These are phyloP conservation scores for Ceratocystis harringtonii DNA, from an alignment of 2,329 filamentous ascomycete genomes.

Conservation along the genomic window DNA sequence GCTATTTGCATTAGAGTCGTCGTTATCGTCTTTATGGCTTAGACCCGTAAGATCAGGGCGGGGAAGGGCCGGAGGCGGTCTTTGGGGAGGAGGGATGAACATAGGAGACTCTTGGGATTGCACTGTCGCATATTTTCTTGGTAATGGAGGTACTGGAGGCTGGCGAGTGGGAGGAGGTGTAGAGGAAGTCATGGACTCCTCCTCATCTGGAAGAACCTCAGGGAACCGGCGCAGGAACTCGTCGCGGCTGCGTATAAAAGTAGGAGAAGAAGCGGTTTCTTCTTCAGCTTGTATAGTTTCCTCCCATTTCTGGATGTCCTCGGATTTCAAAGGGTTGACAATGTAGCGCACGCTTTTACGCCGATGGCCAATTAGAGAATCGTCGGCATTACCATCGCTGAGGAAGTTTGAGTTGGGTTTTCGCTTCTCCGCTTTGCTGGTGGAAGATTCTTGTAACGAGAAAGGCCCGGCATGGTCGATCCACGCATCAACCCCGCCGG, in stretches of 20 bases:
- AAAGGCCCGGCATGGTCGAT: conserved; percentile 60
- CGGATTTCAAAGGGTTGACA: conserved; percentile 55
- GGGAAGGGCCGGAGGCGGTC: conserved; percentile 53
- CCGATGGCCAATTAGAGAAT: conserved; percentile 2
- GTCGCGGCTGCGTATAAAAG: conserved; percentile 56
- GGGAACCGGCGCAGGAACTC: conserved; percentile 77
- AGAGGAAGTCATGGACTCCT: conserved; percentile 42
- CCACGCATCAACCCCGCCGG: conserved; percentile 80
- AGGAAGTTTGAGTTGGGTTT: conserved; percentile 10
- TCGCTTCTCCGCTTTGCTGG: conserved; percentile 17
- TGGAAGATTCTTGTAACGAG: conserved; percentile 36
- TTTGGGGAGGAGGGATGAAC: conserved; percentile 18
- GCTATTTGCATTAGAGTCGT: conserved; percentile 20
- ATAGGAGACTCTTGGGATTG: conserved; percentile 9
- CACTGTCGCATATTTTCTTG: neutral
- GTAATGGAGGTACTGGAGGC: neutral
- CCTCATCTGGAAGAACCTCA: conserved; percentile 44
- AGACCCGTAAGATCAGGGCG: conserved; percentile 37
- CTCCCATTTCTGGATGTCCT: conserved; percentile 71
- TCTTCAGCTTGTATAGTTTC: conserved; percentile 56
- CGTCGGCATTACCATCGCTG: neutral
- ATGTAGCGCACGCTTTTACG: conserved; percentile 32
- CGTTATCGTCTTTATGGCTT: conserved; percentile 11
- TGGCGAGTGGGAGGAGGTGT: conserved; percentile 14
- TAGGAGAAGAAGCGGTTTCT: conserved; percentile 33